These are phyloP conservation scores for Murraya koenigii DNA, from an alignment of 345 rosid genomes.

Conservation along the genomic window DNA sequence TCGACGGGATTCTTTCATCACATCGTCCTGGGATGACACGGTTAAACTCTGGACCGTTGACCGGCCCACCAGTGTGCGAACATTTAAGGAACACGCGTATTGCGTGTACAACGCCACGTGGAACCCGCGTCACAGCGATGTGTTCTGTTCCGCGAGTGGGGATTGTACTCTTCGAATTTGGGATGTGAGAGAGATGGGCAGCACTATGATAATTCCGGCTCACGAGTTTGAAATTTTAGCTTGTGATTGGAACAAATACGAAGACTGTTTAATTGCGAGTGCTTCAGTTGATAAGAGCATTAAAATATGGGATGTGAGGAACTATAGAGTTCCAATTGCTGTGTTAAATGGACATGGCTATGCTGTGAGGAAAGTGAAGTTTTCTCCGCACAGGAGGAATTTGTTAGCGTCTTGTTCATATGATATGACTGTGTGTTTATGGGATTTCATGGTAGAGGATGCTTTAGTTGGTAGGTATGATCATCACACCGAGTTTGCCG, in stretches of 20 bases:
- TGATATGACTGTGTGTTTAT: conserved; percentile 82
- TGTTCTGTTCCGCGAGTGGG: conserved; percentile 88
- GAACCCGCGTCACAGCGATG: conserved; percentile 90
- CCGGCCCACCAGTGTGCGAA: conserved; percentile 77
- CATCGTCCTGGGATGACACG: conserved; percentile 91
- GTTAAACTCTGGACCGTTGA: conserved; percentile 90
- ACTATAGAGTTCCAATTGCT: conserved; percentile 57
- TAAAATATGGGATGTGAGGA: conserved; percentile 87
- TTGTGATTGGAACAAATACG: conserved; percentile 94
- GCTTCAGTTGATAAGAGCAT: conserved; percentile 76
- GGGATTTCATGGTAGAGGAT: conserved; percentile 94
- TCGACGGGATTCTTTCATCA: conserved; percentile 87
- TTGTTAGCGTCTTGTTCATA: conserved; percentile 79
- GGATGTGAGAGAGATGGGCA: conserved; percentile 91
- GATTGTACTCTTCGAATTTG: conserved; percentile 80
- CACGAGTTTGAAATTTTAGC: conserved; percentile 79
- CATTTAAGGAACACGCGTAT: conserved; percentile 86
- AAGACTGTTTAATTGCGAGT: conserved; percentile 76
- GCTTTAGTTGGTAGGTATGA: conserved; percentile 74
- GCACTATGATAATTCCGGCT: conserved; percentile 87
- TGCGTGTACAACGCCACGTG: conserved; percentile 82
- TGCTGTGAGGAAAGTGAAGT: conserved; percentile 81
- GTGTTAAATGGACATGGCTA: conserved; percentile 82
- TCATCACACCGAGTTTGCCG: conserved; percentile 87
- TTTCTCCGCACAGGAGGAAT: conserved; percentile 80